Base-by-base conservation (phyloP, 2,329 filamentous ascomycete species). In the Leptographium procerum region DNA sequence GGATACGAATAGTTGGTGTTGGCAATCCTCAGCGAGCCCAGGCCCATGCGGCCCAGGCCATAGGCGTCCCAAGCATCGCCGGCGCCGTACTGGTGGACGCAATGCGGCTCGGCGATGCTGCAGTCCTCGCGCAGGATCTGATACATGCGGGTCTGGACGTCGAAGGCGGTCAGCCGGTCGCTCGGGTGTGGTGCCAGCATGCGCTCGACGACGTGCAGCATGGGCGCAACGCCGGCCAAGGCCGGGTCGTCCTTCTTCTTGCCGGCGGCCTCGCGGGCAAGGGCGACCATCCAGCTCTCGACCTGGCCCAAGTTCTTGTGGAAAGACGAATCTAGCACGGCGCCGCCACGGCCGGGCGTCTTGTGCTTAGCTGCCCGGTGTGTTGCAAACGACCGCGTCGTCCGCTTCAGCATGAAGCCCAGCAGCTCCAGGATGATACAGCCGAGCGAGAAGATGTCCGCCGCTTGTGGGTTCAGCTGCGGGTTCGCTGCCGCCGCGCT, bases 381-480 rank as follows among this genome's bases (percentile, higher is more conserved):
- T 28, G 82, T 77, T 36, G 82, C 75, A 66, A 90, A 89, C 29
- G 84, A 80, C 55, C 81, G 78, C 1, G 81, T 77, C 57, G 84
- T 82, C 63, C 85, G 84, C 68, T 88, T 88, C 60, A 89, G 70
- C 59, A 88, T 73, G 65, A 88, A 84, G 26, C 83, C 84, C 24
- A 90, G 67, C 33, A 91, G 78, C 62, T 91, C 87, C 19, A 90
- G 74, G 61, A 87, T 87, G 56, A 90, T 77, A 68, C 86, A 88
- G 11, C 83, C 87, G 1, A 90, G 75, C 3, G 86, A 88, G 70
- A 87, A 91, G 24, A 91, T 75, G 67, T 91, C 88, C 51, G 84
- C 82, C 61, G 81, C 79, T 62, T 82, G 80, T 4, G 78, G 75
- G 62, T 80, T 75, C 22, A 78, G 71, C 40, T 75, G 74, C 1